Percentiles rank a stretch among this genome's conserved stretches.
These are phyloP conservation scores for Cephaloascus albidus DNA, from an alignment of 805 yeast genomes.

Conservation along the genomic window DNA sequence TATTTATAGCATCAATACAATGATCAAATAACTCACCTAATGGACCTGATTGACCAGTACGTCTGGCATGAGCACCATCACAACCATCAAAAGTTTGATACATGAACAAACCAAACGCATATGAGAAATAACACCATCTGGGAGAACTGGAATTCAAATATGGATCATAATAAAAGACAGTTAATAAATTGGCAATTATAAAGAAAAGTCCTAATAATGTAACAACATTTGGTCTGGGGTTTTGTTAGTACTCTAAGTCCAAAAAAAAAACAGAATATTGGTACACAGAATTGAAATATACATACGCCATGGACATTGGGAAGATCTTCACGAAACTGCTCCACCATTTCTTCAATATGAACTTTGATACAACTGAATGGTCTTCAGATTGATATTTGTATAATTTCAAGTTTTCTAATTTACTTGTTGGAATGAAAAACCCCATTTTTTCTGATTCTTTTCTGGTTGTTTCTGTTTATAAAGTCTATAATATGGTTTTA, in stretches of 20 bases:
- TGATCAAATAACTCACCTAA: conserved; percentile 93
- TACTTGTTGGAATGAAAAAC: conserved; percentile 46
- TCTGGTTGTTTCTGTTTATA: too few relatives aligned
- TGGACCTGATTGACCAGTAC: conserved; percentile 93
- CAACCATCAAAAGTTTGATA: conserved; percentile 96
- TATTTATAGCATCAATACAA: conserved; percentile 65
- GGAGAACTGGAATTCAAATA: conserved; percentile 51
- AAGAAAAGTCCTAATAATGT: conserved; percentile 75
- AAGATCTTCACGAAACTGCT: conserved; percentile 57
- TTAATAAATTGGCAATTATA: conserved; percentile 50
- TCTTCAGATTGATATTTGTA: conserved; percentile 74
- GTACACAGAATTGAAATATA: conserved; percentile 3
- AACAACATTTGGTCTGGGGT: conserved; percentile 68
- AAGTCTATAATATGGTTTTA: too few relatives aligned
- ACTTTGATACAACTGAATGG: conserved; percentile 66
- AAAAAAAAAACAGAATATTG: too few relatives aligned
- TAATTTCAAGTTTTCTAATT: conserved; percentile 41
- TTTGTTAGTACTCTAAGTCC: background rate
- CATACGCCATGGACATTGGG: conserved; percentile 72
- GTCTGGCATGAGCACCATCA: conserved; percentile 92
- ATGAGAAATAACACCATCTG: conserved; percentile 64
- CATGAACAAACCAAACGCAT: conserved; percentile 77
- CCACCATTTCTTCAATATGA: conserved; percentile 80
- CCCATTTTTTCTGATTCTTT: too few relatives aligned
- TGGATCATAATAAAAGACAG: conserved; percentile 71